Conservation (phyloP, 129 eudicot species). For the Deinandra increscens region DNA sequence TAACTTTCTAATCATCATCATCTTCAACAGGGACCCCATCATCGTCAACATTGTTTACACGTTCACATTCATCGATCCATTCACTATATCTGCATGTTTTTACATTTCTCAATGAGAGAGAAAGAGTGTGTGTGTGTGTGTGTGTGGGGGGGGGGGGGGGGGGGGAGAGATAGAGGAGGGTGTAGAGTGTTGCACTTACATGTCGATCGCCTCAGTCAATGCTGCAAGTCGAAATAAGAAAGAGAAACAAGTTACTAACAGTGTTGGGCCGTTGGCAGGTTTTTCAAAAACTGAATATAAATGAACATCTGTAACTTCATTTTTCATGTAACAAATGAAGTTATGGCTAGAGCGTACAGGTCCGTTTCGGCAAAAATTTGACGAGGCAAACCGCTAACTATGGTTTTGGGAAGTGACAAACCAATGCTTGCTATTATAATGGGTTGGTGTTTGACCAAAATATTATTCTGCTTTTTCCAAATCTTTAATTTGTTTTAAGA, state of each 20-base stretch:
- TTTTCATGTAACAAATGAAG: no score
- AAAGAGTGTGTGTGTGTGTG: not conserved
- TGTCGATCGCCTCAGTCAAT: conserved; percentile 88
- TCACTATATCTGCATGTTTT: conserved; percentile 69
- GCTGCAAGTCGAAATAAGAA: conserved; percentile 47
- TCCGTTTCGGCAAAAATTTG: no score
- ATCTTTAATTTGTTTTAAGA: no score
- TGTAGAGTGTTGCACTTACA: conserved; percentile 44
- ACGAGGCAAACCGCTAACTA: not conserved
- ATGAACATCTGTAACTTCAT: no score
- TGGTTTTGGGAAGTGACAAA: not conserved
- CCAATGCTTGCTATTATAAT: not conserved
- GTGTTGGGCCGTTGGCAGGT: no score
- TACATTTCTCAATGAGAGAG: not conserved
- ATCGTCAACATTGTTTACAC: conserved; percentile 76
- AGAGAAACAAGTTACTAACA: not conserved
- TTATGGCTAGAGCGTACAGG: no score
- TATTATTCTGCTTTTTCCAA: not conserved
- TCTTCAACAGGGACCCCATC: conserved; percentile 61
- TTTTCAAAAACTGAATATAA: no score
- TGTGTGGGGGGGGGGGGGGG: not conserved
- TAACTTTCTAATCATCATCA: conserved; percentile 25
- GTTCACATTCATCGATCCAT: conserved; percentile 97
- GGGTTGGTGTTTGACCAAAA: not conserved
- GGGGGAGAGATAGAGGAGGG: not conserved